phyloP scores from a whole-genome alignment of 352 stramenopile genomes.

The Phytophthora foliorum region DNA sequence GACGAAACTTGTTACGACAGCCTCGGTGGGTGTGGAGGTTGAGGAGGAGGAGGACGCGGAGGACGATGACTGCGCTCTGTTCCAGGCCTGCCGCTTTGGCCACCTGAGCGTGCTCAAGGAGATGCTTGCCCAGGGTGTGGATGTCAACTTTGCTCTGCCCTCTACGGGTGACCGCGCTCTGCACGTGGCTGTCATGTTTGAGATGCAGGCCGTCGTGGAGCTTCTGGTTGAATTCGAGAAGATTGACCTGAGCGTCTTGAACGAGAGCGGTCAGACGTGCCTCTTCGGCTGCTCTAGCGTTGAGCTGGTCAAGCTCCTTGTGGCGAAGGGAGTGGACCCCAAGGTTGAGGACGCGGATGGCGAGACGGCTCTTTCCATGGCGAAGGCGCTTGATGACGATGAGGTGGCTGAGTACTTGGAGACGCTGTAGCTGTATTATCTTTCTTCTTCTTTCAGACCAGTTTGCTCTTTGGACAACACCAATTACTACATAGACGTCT shows the following conservation, averaged over 20 bases:
- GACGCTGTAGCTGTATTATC: slow-evolving; percentile 38
- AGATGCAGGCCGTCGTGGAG: slow-evolving; percentile 86
- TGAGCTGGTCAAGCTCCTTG: slow-evolving; percentile 70
- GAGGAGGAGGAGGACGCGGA: slow-evolving; percentile 50
- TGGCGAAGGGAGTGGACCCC: slow-evolving; percentile 73
- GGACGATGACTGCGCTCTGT: slow-evolving; percentile 79
- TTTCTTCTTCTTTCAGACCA: slow-evolving; percentile 14
- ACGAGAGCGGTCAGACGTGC: slow-evolving; percentile 79
- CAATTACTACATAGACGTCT: slow-evolving; percentile 31
- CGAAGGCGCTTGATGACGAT: slow-evolving; percentile 77
- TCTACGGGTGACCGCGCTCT: slow-evolving; percentile 75
- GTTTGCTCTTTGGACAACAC: not conserved
- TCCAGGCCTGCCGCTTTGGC: slow-evolving; percentile 80
- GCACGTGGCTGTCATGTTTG: slow-evolving; percentile 86
- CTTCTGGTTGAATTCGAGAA: slow-evolving; percentile 59
- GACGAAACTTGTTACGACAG: slow-evolving; percentile 71
- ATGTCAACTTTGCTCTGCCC: slow-evolving; percentile 78
- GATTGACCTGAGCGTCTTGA: slow-evolving; percentile 75
- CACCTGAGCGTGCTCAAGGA: slow-evolving; percentile 78
- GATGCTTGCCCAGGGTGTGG: slow-evolving; percentile 74
- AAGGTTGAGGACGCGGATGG: slow-evolving; percentile 68
- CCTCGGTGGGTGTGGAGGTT: slow-evolving; percentile 40
- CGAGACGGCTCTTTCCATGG: slow-evolving; percentile 80
- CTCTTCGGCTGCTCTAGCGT: slow-evolving; percentile 85
- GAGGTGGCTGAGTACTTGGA: slow-evolving; percentile 76